phyloP scores from a whole-genome alignment of 352 stramenopile genomes.

The Pythium sukuiense region DNA sequence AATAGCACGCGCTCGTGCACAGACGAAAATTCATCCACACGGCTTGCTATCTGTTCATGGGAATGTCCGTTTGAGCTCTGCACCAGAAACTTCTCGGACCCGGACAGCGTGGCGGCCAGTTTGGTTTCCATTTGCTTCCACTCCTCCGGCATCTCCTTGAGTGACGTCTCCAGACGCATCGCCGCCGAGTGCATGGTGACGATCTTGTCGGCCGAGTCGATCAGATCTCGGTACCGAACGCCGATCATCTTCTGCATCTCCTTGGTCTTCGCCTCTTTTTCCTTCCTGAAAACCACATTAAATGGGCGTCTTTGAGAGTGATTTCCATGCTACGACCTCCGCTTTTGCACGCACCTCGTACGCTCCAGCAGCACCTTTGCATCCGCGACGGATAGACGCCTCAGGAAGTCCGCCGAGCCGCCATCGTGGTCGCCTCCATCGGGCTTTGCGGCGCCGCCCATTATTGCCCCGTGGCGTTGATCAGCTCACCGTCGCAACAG shows the following conservation, averaged over 20 bases:
- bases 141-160: conserved; percentile 85
- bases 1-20: conserved; percentile 45
- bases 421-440: conserved; percentile 13
- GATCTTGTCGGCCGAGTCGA: conserved; percentile 92
- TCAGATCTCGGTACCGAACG: conserved; percentile 91
- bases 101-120: conserved; percentile 35
- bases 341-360: conserved; percentile 46
- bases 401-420: conserved; percentile 60
- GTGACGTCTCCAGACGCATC: conserved; percentile 70
- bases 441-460: conserved; percentile 5
- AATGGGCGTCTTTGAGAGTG: not conserved
- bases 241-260: conserved; percentile 94
- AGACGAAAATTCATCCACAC: not conserved
- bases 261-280: conserved; percentile 86
- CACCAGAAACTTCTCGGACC: conserved; percentile 17
- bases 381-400: conserved; percentile 76
- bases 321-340: not conserved
- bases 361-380: conserved; percentile 80
- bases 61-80: conserved; percentile 9
- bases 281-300: conserved; percentile 40
- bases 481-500: not conserved
- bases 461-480: conserved; percentile 7
- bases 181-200: conserved; percentile 91
- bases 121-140: conserved; percentile 67
- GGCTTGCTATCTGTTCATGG: not conserved